Evolutionary conservation across 805 yeast genomes (phyloP), one percentile per base, ranked within the genome.

Genomic region (Candida dajiaensis): DNA sequence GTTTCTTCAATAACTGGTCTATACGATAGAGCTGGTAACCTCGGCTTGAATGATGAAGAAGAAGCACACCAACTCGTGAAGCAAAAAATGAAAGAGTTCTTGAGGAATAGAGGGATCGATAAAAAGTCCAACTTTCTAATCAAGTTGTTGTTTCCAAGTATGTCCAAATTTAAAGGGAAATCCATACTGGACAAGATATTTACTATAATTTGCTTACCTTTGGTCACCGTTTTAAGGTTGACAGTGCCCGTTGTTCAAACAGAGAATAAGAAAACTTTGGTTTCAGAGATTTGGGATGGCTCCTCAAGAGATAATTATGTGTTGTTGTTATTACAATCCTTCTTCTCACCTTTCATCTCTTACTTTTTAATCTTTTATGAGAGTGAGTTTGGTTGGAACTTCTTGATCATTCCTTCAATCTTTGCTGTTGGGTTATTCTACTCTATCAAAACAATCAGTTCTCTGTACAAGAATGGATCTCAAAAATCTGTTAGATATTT

Each of bases 241-340:
- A 64, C 71, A 12, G 59, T 71, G 33, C 76, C 76, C 19, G 57
- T 56, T 13, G 55, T 60, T n/a, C 42, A 60, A 8, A 61, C 60
- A 11, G 63, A 55, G 40, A 58, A 58, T 35, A 56, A 56, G 13
- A 41, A 48, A 2, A 45, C 53, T n/a, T 54, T 59, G 10, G 50
- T 49, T 31, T 57, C 54, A 37, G 11, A 50, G 4, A 43, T 59
- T 9, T 47, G 61, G 26, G 50, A 48, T 11, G 20, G 20, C 4
- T 8, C 11, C 18, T n/a, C 11, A 6, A 41, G 49, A 12, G 60
- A 53, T 15, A 38, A 38, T 3, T 47, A 61, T 25, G 9, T 50
- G 1, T 44, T 67, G 3, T 46, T 69, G 12, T 42, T 64, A 15
- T 10, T 57, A 1, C 74, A 69, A 51, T 54, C 66, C 20, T 6